A percentile compares a stretch with the other conserved stretches of the same genome.
These are phyloP conservation scores for Sporobolomyces pararoseus DNA, from an alignment of 768 basidiomycete species.

Conservation along the genomic window DNA sequence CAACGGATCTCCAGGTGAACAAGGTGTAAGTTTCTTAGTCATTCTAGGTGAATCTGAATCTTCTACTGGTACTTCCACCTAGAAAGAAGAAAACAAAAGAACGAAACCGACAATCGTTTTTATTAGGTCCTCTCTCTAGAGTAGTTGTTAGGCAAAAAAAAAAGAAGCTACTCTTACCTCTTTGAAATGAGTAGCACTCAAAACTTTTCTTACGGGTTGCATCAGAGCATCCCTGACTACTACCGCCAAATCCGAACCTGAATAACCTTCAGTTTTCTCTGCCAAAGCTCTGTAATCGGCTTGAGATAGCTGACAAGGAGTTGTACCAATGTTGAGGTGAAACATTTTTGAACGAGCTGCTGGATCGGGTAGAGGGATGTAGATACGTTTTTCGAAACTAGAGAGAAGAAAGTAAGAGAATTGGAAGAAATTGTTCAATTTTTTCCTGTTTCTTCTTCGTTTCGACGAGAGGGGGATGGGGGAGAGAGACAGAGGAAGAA, in stretches of 20 bases:
- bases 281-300: slow-evolving; percentile 79
- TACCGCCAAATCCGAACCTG: slow-evolving; percentile 91
- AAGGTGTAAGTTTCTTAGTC: slow-evolving; percentile 74
- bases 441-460: neutral
- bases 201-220: slow-evolving; percentile 96
- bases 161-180: slow-evolving; percentile 45
- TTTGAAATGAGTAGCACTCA: slow-evolving; percentile 93
- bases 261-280: slow-evolving; percentile 80
- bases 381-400: slow-evolving; percentile 95
- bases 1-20: slow-evolving; percentile 83
- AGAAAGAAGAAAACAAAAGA: slow-evolving; percentile 18
- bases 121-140: neutral
- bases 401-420: too few relatives aligned
- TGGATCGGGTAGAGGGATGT: slow-evolving; percentile 90
- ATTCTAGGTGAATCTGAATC: slow-evolving; percentile 43
- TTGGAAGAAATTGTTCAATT: too few relatives aligned
- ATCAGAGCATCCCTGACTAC: slow-evolving; percentile 94
- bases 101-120: too few relatives aligned
- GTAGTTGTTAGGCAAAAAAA: too few relatives aligned
- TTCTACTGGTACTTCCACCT: slow-evolving; percentile 50
- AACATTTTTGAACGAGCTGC: slow-evolving; percentile 94
- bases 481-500: neutral
- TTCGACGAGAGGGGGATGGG: neutral
- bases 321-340: slow-evolving; percentile 88
- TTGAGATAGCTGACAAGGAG: slow-evolving; percentile 73